Evolutionary conservation across 345 rosid species (phyloP), one percentile per base, ranked within the genome.

Genomic region (Arabis hirsuta): DNA sequence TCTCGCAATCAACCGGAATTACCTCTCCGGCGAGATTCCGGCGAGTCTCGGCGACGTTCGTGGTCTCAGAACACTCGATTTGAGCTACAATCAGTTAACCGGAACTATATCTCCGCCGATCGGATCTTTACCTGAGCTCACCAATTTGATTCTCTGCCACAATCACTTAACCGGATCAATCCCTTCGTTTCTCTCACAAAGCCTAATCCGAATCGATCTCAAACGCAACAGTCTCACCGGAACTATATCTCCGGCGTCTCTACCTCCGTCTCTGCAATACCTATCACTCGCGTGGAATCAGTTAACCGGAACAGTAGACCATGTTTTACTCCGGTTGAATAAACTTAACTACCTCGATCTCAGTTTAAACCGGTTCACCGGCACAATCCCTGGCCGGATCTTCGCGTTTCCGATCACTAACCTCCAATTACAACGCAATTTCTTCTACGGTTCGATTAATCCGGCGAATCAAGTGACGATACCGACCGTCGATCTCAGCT

Each of bases 181-280:
- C 53, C 96, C 99, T 19, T 76, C 85, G 22, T 87, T 95, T 71
- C 69, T 80, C 38, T 95, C 99, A 1, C 82, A 77, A 38, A 20
- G 82, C 1, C 56, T 95, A 38, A 90, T 88, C 66, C 82, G 98
- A 73, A 82, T 95, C 70, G 97, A 91, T 79, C 82, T 95, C 62
- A 88, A 85, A 59, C 92, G 82, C 87, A 95, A 95, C 80, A 84
- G 76, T 13, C 87, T 95, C 69, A 73, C 89, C 76, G 98, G 99
- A 16, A 66, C 84, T 4, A 72, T 91, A 13, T 67, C 79, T 12
- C 88, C 93, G 2, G 22, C 76, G 29, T 65, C 97, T 11, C 77
- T 95, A 52, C 94, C 98, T 47, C 66, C 88, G 4, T 88, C 99
- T 27, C 62, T 95, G 16, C 96, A 81, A 62, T 91, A 87, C 81